Conservation (phyloP, 2,329 filamentous ascomycete genomes). For the Botrytis medusae region DNA sequence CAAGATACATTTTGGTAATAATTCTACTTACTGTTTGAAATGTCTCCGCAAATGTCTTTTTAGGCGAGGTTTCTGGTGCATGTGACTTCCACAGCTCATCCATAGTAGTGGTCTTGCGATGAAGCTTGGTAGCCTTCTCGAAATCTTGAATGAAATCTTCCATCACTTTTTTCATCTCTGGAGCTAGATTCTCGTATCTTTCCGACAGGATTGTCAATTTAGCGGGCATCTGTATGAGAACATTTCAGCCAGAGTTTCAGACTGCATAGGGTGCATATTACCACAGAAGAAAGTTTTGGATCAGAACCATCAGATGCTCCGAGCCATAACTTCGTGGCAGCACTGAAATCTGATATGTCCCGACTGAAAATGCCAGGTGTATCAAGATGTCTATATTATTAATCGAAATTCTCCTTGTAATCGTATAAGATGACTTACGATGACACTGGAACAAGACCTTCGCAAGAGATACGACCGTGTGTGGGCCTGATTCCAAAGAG, state of each 20-base stretch:
- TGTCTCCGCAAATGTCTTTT: background rate
- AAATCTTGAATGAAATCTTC: constrained; percentile 19
- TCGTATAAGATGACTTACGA: constrained; percentile 10
- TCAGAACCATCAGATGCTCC: background rate
- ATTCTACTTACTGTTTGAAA: constrained; percentile 4
- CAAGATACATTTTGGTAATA: too few relatives aligned
- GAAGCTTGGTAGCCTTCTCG: constrained; percentile 5
- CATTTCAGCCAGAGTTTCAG: background rate
- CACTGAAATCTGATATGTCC: constrained; percentile 21
- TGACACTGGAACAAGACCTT: constrained; percentile 26
- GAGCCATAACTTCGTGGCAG: constrained; percentile 22
- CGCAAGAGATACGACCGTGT: constrained; percentile 18
- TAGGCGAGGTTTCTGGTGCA: background rate
- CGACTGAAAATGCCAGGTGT: constrained; percentile 30
- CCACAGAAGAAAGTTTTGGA: background rate
- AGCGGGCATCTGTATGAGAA: background rate
- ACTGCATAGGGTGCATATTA: background rate
- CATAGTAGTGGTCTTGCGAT: background rate
- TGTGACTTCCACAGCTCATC: constrained; percentile 9
- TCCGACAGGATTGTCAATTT: constrained; percentile 7
- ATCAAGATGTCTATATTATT: constrained; percentile 26
- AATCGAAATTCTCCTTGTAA: background rate
- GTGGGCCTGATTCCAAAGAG: constrained; percentile 28
- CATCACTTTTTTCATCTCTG: constrained; percentile 11
- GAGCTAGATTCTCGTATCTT: background rate